Percentiles rank a stretch among this genome's conserved stretches.
These are phyloP conservation scores for Dendrobium officinale DNA, from an alignment of 106 monocot species.

Conservation along the genomic window DNA sequence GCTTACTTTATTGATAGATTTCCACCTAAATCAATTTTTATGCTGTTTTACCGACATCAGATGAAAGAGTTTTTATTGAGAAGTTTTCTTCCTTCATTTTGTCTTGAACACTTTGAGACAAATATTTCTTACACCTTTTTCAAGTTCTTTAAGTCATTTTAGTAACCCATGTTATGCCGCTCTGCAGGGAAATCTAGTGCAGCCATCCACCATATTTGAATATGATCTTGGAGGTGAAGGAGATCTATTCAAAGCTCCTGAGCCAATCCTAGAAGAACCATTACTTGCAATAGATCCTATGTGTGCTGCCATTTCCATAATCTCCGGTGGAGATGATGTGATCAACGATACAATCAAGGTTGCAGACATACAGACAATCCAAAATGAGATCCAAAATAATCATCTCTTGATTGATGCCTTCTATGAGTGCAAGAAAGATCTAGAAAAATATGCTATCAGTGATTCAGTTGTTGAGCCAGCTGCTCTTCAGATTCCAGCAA, in stretches of 20 bases:
- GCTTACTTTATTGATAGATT: too few species aligned
- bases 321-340: conserved; percentile 26
- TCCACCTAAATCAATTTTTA: too few species aligned
- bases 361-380: conserved; percentile 15
- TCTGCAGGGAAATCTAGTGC: conserved; percentile 22
- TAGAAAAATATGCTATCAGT: conserved; percentile 20
- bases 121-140: not conserved
- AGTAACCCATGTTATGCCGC: not conserved
- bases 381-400: conserved; percentile 13
- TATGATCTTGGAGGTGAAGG: conserved; percentile 69
- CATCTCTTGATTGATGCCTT: conserved; percentile 31
- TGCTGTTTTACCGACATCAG: too few species aligned
- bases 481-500: conserved; percentile 18
- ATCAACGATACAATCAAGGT: conserved; percentile 23
- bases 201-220: conserved; percentile 29
- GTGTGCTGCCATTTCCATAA: conserved; percentile 34
- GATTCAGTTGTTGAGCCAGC: conserved; percentile 22
- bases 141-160: not conserved
- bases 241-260: conserved; percentile 70
- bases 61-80: too few species aligned
- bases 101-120: not conserved
- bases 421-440: conserved; percentile 57
- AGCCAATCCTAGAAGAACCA: conserved; percentile 48
- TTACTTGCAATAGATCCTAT: conserved; percentile 24
- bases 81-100: too few species aligned